Base-by-base conservation (phyloP, 2,329 filamentous ascomycete genomes). In the Penicillium brevicompactum region DNA sequence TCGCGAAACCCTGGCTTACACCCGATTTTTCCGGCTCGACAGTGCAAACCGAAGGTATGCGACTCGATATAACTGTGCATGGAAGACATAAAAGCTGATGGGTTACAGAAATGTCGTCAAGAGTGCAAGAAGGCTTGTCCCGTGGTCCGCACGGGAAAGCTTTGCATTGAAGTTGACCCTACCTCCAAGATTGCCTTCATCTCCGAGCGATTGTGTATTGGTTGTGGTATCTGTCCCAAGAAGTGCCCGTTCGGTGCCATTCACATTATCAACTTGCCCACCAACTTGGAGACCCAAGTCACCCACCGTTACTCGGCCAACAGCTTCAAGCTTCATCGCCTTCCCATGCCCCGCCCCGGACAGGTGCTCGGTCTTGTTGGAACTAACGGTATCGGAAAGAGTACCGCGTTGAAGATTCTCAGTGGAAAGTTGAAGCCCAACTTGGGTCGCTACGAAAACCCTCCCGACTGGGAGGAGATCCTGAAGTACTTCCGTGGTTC, bases 351-450 rank as follows among this genome's bases (percentile, higher is more conserved):
- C 61, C 88, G 94, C 58, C 93, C 94, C 31, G 94, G 94, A 60
- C 91, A 97, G 73, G 95, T 99, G 30, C 80, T 99, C 55, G 94
- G 94, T 81, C 84, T 99, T 49, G 95, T 99, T 43, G 95, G 94
- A 76, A 97, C 94, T 68, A 99, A 99, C 86, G 94, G 95, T 91
- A 99, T 97, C 70, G 94, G 94, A 78, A 99, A 99, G 86, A 97
- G 92, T 81, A 99, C 94, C n/a, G 95, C 94, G 8, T 81, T 99
- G 76, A 99, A 99, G 83, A 97, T 99, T 75, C 87, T 99, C 69
- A 96, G 91, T 70, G 94, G 94, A 73, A 99, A 97, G 80, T 84
- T 99, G 70, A 99, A 99, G 86, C 94, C 94, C 57, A 99, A 99
- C 76, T 77, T 99, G 78, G 94, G 95, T 64, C 85, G 89, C 72